Evolutionary conservation across 768 basidiomycete species (phyloP), one percentile per base, ranked within the genome.

Genomic region (Leccinum uliginosum): DNA sequence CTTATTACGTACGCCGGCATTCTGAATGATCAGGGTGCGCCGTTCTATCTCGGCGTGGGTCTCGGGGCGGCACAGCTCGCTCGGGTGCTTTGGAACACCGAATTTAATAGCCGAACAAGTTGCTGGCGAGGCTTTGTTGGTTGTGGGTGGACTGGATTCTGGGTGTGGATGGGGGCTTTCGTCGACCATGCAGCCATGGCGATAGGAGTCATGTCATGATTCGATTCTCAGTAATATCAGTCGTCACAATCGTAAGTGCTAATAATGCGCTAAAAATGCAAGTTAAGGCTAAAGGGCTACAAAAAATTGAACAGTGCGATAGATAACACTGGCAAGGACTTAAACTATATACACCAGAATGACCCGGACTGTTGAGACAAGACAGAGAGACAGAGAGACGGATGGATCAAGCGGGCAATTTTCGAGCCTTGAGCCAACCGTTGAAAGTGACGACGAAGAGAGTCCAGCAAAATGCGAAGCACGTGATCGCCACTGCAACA

Each of bases 101-200:
- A 97, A 64, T 93, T 93, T 58, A 77, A 95, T 50, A 74, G 69
- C 59, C 79, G 93, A 7, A 65, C 75, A 21, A 93, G 91, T 70
- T 97, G 94, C 67, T 97, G 94, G 94, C 80, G 79, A 59, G 91
- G 91, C 6, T 99, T 99, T 58, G 81, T 83, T 6, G 85, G 86
- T 1, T 96, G 93, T 70, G 92, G 92, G 0, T 92, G 87, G 86
- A 77, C 89, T 26, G 94, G 94, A 0, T 89, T 91, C 60, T 87
- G 86, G 85, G 74, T 96, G 12, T 94, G 89, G 90, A 81, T 83
- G 72, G 94, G 93, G 10, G 80, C 89, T 14, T 65, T 84, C 11
- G 80, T 73, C 14, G 93, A 97, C 72, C 93, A 92, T 66, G 65
- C 68, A 6, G 55, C 59, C 40, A 46, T 75, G 59, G 54, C 35